phyloP scores from a whole-genome alignment of 768 basidiomycete species.

The Agrocybe pediades region DNA sequence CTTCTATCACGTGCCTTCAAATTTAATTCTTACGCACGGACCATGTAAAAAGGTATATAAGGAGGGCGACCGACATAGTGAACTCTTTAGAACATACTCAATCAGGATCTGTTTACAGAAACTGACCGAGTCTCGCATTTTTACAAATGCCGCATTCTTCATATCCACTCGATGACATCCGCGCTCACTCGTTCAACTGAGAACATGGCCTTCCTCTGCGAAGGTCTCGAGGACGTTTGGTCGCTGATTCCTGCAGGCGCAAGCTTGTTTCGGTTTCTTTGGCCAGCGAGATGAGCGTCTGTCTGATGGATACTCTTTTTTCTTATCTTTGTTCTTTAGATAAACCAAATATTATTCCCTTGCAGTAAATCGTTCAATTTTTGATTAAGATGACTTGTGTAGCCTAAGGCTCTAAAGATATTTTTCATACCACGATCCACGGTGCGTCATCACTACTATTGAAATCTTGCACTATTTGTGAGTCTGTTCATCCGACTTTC shows the following conservation, averaged over 20 bases:
- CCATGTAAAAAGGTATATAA: conserved; percentile 28
- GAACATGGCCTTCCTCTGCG: conserved; percentile 48
- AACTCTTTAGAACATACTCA: conserved; percentile 72
- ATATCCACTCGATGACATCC: conserved; percentile 70
- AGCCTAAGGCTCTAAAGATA: too few species aligned
- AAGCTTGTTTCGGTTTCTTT: conserved; percentile 31
- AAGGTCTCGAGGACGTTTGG: conserved; percentile 70
- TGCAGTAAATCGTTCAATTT: too few species aligned
- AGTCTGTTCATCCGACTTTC: too few species aligned
- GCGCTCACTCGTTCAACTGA: conserved; percentile 69
- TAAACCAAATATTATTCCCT: too few species aligned
- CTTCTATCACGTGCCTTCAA: not conserved
- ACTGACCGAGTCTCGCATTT: conserved; percentile 82
- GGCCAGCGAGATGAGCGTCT: conserved; percentile 60
- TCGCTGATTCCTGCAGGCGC: conserved; percentile 26
- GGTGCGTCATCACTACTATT: too few species aligned
- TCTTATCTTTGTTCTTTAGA: not conserved
- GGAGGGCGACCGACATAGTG: conserved; percentile 5
- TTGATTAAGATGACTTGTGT: too few species aligned
- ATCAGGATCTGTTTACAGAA: conserved; percentile 83
- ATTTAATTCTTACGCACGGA: conserved; percentile 28
- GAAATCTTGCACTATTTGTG: too few species aligned
- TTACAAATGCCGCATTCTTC: conserved; percentile 74
- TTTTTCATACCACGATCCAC: too few species aligned
- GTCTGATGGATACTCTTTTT: conserved; percentile 56